phyloP scores from a whole-genome alignment of 2,329 filamentous ascomycete species.

The Fusarium zealandicum region DNA sequence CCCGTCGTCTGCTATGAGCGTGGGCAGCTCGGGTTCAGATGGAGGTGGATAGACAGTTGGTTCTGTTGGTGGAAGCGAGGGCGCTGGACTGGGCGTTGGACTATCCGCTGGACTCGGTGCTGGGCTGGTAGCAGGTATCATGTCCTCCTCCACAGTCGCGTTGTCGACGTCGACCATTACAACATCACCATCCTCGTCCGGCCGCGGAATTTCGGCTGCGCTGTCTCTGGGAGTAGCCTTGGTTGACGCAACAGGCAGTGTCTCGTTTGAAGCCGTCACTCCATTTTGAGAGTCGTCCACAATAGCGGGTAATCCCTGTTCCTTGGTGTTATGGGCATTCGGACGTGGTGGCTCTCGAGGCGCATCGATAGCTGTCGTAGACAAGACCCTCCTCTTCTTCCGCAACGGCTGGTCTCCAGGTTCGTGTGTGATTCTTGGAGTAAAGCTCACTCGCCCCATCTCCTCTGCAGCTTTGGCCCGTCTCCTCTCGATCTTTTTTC shows the following conservation, averaged over 20 bases:
- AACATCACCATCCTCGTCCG: slow-evolving; percentile 19
- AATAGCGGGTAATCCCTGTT: slow-evolving; percentile 26
- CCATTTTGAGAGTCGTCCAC: slow-evolving; percentile 40
- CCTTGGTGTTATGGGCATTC: slow-evolving; percentile 6
- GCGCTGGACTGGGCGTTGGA: slow-evolving; percentile 34
- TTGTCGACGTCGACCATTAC: slow-evolving; percentile 24
- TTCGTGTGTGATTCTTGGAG: slow-evolving; percentile 32
- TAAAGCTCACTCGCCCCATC: slow-evolving; percentile 52
- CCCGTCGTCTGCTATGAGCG: slow-evolving; percentile 38
- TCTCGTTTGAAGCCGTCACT: slow-evolving; percentile 37
- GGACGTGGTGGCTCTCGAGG: not conserved
- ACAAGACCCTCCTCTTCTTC: slow-evolving; percentile 40
- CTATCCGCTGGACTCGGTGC: slow-evolving; percentile 15
- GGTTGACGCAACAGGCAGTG: slow-evolving; percentile 40
- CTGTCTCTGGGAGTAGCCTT: slow-evolving; percentile 45
- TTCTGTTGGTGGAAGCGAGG: slow-evolving; percentile 40
- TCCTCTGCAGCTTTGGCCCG: slow-evolving; percentile 51
- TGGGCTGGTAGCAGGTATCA: slow-evolving; percentile 51
- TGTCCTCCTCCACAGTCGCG: slow-evolving; percentile 43
- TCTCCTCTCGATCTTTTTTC: slow-evolving; percentile 48
- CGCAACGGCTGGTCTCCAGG: slow-evolving; percentile 34
- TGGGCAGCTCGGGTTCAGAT: slow-evolving; percentile 47
- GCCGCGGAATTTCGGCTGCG: slow-evolving; percentile 8
- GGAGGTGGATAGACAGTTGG: slow-evolving; percentile 29
- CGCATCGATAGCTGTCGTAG: not conserved